Evolutionary conservation across 1,284 basidiomycete species (phyloP).

Genomic region (Apiotrichum siamense): DNA sequence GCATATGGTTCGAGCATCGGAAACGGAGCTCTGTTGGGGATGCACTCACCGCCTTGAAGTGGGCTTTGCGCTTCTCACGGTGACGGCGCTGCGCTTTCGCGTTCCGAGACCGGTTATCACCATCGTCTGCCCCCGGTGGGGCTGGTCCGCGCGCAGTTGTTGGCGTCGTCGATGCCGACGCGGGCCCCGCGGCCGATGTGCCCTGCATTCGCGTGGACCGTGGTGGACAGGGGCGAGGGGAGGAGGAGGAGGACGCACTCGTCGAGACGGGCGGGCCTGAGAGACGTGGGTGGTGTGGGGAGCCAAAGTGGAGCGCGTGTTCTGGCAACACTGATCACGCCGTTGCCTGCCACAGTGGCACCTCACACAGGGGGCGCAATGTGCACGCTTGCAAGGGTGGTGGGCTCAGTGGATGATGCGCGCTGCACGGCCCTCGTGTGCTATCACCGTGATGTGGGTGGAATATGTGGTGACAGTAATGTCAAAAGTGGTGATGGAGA

Average conservation of each 20-base stretch:
- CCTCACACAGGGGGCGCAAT: background rate
- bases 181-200: background rate
- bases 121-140: constrained; percentile 24
- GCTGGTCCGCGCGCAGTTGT: background rate
- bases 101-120: constrained; percentile 55
- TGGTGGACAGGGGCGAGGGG: background rate
- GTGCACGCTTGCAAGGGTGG: too few species aligned
- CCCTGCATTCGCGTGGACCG: background rate
- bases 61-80: constrained; percentile 85
- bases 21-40: background rate
- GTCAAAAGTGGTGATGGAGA: too few species aligned
- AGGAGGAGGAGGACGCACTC: background rate
- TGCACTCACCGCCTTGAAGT: constrained; percentile 70
- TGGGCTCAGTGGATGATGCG: too few species aligned
- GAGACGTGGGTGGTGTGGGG: background rate
- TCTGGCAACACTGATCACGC: background rate
- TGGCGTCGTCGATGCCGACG: constrained; percentile 3
- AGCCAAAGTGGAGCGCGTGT: background rate
- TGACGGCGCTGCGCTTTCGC: constrained; percentile 84
- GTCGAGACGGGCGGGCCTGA: background rate
- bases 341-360: background rate
- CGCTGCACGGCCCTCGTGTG: too few species aligned
- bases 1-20: background rate
- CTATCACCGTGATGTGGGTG: too few species aligned
- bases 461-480: too few species aligned